A percentile compares a stretch with the other conserved stretches of the same genome.
These are phyloP conservation scores for Jatropha multifida DNA, from an alignment of 441 rosid species.

Conservation along the genomic window DNA sequence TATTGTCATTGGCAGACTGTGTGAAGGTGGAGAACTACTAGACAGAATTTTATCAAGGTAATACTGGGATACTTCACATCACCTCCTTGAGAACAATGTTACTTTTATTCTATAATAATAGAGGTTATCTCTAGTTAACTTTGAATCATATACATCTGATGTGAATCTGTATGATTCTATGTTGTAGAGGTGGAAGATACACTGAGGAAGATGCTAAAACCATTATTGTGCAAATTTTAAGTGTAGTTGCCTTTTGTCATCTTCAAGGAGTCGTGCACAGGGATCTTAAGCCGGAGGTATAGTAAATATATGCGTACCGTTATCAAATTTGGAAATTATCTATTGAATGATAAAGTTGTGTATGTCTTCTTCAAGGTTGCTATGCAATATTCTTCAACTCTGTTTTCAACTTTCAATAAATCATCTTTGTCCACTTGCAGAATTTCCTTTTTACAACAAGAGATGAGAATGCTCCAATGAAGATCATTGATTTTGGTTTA, in stretches of 20 bases:
- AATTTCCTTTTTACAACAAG: constrained; percentile 83
- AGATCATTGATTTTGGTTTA: constrained; percentile 90
- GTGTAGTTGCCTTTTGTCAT: constrained; percentile 88
- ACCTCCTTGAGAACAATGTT: neutral
- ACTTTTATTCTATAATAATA: constrained; percentile 15
- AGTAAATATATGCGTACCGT: neutral
- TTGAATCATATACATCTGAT: neutral
- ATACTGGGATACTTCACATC: neutral
- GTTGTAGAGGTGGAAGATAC: constrained; percentile 82
- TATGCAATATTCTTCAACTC: neutral
- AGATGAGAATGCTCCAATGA: constrained; percentile 78
- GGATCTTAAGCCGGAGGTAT: constrained; percentile 96
- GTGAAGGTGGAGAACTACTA: constrained; percentile 94
- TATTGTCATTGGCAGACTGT: constrained; percentile 54
- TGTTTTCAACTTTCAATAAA: neutral
- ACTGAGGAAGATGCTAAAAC: constrained; percentile 83
- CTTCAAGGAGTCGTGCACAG: constrained; percentile 97
- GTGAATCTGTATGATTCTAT: constrained; percentile 1
- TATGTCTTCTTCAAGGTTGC: constrained; percentile 3
- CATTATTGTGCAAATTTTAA: constrained; percentile 70
- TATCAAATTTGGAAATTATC: neutral
- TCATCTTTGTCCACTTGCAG: constrained; percentile 38
- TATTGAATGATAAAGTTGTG: neutral
- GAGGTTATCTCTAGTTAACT: constrained; percentile 62
- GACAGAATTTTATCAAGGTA: constrained; percentile 94